Evolutionary conservation across 1,284 basidiomycete genomes (phyloP).

Genomic region (Melampsora abietis-canadensis): DNA sequence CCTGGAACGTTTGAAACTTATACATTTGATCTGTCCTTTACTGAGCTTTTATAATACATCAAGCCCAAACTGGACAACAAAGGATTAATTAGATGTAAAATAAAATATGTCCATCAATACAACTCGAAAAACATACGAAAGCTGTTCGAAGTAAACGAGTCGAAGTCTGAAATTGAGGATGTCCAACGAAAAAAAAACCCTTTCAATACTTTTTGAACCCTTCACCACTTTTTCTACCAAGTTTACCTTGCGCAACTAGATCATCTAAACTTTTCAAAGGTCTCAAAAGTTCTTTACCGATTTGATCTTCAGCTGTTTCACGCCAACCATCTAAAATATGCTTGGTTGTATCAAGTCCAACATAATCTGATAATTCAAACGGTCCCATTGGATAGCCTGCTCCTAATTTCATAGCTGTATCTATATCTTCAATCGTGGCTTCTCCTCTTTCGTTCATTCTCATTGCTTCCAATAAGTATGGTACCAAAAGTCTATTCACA

Average conservation of each 20-base stretch:
- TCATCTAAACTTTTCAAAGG: slow-evolving; percentile 57
- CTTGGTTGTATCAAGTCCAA: slow-evolving; percentile 57
- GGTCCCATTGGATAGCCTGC: slow-evolving; percentile 59
- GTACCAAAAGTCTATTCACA: slow-evolving; percentile 57
- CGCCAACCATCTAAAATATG: slow-evolving; percentile 60
- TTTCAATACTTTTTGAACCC: slow-evolving; percentile 56
- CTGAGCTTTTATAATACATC: no score
- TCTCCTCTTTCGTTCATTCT: slow-evolving; percentile 62
- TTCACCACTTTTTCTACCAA: slow-evolving; percentile 60
- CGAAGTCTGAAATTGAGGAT: no score
- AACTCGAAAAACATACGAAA: no score
- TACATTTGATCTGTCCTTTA: no score
- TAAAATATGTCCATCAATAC: no score
- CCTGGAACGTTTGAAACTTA: no score
- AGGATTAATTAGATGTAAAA: no score
- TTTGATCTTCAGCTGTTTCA: slow-evolving; percentile 53
- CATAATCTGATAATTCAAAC: slow-evolving; percentile 61
- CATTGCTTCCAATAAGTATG: slow-evolving; percentile 56
- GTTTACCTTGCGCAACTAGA: slow-evolving; percentile 59
- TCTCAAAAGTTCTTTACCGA: slow-evolving; percentile 57
- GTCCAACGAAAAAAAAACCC: slow-evolving; percentile 11
- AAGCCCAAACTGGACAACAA: no score
- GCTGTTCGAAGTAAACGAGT: no score
- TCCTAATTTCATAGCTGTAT: slow-evolving; percentile 63
- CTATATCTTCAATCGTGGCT: slow-evolving; percentile 60